Base-by-base conservation (phyloP, 2,329 filamentous ascomycete genomes). In the Allantophomopsis lycopodina region DNA sequence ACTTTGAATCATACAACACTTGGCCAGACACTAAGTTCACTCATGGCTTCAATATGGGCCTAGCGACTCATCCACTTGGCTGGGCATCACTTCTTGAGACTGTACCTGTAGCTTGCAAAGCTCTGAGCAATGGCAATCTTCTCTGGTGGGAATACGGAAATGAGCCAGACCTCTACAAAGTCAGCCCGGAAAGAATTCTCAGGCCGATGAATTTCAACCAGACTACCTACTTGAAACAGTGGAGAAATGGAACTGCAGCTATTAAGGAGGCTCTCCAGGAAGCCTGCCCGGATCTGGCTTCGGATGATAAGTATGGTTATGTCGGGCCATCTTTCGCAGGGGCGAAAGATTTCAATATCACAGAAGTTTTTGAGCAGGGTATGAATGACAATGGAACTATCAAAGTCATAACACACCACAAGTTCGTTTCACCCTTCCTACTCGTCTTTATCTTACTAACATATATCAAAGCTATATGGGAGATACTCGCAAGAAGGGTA, bases 111-210 rank as follows among this genome's bases (percentile, higher is more conserved):
- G 73, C 65, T 2, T 80, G 76, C 55, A 66, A 69, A 47, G 69
- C 72, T 3, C 55, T 80, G 0, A 57, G 60, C 2, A 55, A 56
- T 10, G 66, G 64, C 5, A 71, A 64, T 39, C 56, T 78, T 5
- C 63, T 71, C 18, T 59, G 60, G 44, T 80, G 71, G 71, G 72
- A 76, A 50, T 71, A 79, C 46, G 76, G 77, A 32, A 80, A 80
- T 48, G 75, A 79, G 53, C 72, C 73, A 0, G 74, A 80, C 52
- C 55, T 79, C 7, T 79, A 60, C 54, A 65, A 67, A 14, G 68
- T 64, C 1, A 69, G 66, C 15, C 54, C 64, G 2, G 69, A 72
- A 45, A 65, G 68, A 0, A 57, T 62, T 1, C 65, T 73, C 15
- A 57, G 74, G n/a, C 66, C 72, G 1, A 20, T 59, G 0, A 58